Evolutionary conservation across 495 filamentous ascomycete species (phyloP).

Genomic region (Daldinia vernicosa): DNA sequence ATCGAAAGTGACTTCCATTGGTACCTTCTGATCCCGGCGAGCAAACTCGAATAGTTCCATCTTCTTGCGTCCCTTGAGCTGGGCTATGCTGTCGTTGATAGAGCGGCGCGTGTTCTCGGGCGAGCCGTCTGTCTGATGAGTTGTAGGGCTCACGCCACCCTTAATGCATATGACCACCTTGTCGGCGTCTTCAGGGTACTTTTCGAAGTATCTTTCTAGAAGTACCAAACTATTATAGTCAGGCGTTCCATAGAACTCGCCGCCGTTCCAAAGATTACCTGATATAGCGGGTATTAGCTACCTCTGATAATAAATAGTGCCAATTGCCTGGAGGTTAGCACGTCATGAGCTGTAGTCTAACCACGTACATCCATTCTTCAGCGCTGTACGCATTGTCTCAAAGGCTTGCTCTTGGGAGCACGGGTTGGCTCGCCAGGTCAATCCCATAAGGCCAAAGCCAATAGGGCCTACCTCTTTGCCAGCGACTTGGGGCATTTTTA

Average conservation of each 20-base stretch:
- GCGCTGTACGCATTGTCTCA: conserved; percentile 71
- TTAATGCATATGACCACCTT: conserved; percentile 73
- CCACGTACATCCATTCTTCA: conserved; percentile 59
- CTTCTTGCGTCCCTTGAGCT: conserved; percentile 75
- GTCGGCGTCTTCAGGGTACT: conserved; percentile 71
- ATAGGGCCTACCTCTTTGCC: conserved; percentile 62
- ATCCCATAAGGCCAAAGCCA: conserved; percentile 70
- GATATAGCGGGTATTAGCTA: not conserved
- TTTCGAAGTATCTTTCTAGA: conserved; percentile 69
- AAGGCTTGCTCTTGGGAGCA: conserved; percentile 69
- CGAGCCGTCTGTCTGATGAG: conserved; percentile 63
- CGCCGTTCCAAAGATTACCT: conserved; percentile 77
- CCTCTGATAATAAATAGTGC: not conserved
- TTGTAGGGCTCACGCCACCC: conserved; percentile 57
- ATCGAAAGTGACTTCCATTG: conserved; percentile 59
- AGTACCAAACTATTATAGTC: conserved; percentile 74
- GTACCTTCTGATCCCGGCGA: conserved; percentile 69
- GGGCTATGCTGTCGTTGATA: conserved; percentile 71
- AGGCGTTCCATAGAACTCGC: conserved; percentile 79
- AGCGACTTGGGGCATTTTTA: conserved; percentile 59
- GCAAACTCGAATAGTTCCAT: conserved; percentile 84
- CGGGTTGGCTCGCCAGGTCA: conserved; percentile 74
- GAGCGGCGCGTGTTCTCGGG: conserved; percentile 68
- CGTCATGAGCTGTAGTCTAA: not conserved
- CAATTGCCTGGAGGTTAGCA: not conserved